These are phyloP conservation scores for Dalbergia oliveri DNA, from an alignment of 306 rosid genomes.

Conservation along the genomic window DNA sequence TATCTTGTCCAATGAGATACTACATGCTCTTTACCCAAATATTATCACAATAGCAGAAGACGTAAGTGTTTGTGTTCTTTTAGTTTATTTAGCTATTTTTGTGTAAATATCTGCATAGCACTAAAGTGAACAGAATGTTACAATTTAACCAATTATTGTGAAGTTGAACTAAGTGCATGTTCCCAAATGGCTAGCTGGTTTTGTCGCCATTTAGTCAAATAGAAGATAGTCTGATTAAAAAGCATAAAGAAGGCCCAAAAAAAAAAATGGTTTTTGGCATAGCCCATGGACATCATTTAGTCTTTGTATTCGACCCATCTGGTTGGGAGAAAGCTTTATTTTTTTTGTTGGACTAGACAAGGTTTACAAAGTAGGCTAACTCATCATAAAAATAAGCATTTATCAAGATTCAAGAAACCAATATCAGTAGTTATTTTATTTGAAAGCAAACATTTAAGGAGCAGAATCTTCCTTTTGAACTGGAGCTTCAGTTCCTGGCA, in stretches of 20 bases:
- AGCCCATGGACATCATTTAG: background rate
- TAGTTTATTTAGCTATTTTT: slow-evolving; percentile 32
- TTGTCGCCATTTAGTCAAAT: background rate
- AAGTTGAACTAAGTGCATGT: slow-evolving; percentile 19
- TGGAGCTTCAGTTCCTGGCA: background rate
- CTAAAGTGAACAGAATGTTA: background rate
- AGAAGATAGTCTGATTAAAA: slow-evolving; percentile 1
- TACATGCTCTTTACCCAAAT: slow-evolving; percentile 80
- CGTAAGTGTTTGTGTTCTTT: slow-evolving; percentile 57
- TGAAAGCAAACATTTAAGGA: background rate
- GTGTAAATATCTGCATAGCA: background rate
- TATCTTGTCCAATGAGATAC: slow-evolving; percentile 88
- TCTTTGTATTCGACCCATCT: background rate
- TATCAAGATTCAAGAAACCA: background rate
- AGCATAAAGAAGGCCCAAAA: background rate
- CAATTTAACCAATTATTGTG: slow-evolving; percentile 21
- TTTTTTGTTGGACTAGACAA: background rate
- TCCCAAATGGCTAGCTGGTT: slow-evolving; percentile 10
- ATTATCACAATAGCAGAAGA: slow-evolving; percentile 94
- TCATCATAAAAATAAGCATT: background rate
- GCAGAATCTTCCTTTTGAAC: background rate
- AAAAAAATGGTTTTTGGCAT: background rate
- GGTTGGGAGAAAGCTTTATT: slow-evolving; percentile 3
- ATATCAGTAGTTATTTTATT: background rate
- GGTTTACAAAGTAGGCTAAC: background rate